Percentiles rank a stretch among this genome's conserved stretches.
phyloP scores from a whole-genome alignment of 805 yeast genomes.

The Zygosaccharomyces siamensis region DNA sequence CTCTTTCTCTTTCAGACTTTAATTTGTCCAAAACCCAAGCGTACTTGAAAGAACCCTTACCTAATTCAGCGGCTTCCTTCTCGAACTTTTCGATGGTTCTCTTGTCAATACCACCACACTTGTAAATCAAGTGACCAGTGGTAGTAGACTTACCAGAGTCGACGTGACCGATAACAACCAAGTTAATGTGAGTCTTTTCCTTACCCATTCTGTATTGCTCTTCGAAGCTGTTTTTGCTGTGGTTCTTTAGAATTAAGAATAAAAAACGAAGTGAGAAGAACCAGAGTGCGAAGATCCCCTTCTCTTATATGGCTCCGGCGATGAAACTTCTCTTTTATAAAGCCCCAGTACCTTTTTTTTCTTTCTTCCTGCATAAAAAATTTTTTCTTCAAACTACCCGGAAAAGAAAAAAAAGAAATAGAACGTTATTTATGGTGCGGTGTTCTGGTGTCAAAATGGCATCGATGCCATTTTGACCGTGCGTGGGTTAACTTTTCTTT shows the following conservation, averaged over 20 bases:
- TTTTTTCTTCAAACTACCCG: constrained; percentile 2
- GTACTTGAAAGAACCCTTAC: constrained; percentile 96
- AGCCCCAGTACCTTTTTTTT: constrained; percentile 5
- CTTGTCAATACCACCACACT: constrained; percentile 99
- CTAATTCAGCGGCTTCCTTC: constrained; percentile 96
- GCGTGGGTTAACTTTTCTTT: constrained; percentile 3
- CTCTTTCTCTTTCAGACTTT: constrained; percentile 95
- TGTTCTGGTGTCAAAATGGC: constrained; percentile 1
- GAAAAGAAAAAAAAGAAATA: constrained; percentile 6
- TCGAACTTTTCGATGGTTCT: constrained; percentile 98
- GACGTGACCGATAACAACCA: constrained; percentile 99
- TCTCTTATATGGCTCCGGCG: constrained; percentile 8
- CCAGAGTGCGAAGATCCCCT: constrained; percentile 1
- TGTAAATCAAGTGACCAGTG: constrained; percentile 98
- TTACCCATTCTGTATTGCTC: constrained; percentile 57
- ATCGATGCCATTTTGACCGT: neutral
- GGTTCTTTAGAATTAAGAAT: constrained; percentile 1
- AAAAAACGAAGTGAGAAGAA: constrained; percentile 3
- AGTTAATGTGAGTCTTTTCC: constrained; percentile 97
- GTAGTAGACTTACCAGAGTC: constrained; percentile 98
- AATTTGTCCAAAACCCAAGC: constrained; percentile 96
- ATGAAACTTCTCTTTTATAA: constrained; percentile 3
- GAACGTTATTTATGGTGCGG: neutral
- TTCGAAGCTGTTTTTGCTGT: constrained; percentile 6
- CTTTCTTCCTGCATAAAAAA: constrained; percentile 1